Evolutionary conservation across 805 yeast genomes (phyloP), one percentile per base, ranked within the genome.

Genomic region (Sugiyamaella marilandica): DNA sequence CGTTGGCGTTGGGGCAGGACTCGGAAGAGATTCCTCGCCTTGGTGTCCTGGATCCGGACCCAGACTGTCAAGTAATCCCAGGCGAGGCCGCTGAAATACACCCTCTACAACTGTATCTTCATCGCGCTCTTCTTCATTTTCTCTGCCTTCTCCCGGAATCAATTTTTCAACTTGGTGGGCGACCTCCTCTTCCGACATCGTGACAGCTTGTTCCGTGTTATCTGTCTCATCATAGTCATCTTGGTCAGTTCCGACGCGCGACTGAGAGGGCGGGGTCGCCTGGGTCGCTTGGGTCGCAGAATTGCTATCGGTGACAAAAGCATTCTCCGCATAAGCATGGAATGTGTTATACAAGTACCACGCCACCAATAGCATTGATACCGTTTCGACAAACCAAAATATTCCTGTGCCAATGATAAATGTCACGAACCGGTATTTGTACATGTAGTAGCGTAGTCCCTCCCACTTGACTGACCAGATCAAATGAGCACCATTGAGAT

Each of bases 371-470:
- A 50, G 47, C 52, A 52, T 51, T 10, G 55, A 47, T 9, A 49
- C 34, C 34, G 57, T 48, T 45, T 64, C 67, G n/a, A 61, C 52
- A 14, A 43, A 49, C 70, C 70, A 66, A 46, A 66, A 58, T 19
- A 58, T 18, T 8, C 52, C 36, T 2, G 63, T 62, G 7, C 65
- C 68, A 18, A 63, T 35, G 2, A 63, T 21, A 44, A 64, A 64
- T 26, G 59, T 50, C 2, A 55, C 33, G 14, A 62, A 7, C 10
- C 60, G 49, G 49, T 61, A 59, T 16, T 65, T 54, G 46, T 66
- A 56, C 67, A 67, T 61, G 14, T 62, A 52, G 48, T 62, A 67
- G 18, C 70, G 57, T 9, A 67, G 31, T 13, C 70, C 70, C 10
- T 49, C 50, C 70, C 69, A 66, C 47, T 64, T 48, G 16, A 63